These are phyloP conservation scores for Trichoderma sp. DNA, from an alignment of 2,329 filamentous ascomycete species.

Conservation along the genomic window DNA sequence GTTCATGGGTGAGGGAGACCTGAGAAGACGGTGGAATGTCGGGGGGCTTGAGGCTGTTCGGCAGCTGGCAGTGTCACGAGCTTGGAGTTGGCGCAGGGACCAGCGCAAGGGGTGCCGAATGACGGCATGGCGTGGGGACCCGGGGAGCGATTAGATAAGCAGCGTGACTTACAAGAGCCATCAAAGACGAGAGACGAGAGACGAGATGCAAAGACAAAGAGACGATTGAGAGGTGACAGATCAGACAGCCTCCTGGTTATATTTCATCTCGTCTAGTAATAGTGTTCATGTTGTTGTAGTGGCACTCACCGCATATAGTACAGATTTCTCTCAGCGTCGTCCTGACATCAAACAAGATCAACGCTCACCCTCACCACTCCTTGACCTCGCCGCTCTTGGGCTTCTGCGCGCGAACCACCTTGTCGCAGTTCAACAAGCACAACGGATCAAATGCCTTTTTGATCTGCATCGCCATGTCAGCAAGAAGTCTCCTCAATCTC, in stretches of 20 bases:
- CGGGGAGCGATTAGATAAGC: slow-evolving; percentile 23
- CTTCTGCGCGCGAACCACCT: slow-evolving; percentile 63
- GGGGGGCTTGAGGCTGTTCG: neutral
- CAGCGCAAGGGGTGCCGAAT: slow-evolving; percentile 26
- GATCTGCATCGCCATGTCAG: slow-evolving; percentile 53
- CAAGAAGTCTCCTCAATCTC: neutral
- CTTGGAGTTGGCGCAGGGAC: slow-evolving; percentile 28
- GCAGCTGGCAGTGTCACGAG: slow-evolving; percentile 28
- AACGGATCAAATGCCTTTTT: slow-evolving; percentile 80
- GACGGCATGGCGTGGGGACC: slow-evolving; percentile 27
- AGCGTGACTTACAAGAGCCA: neutral
- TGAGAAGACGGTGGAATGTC: slow-evolving; percentile 10
- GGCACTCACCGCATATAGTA: neutral
- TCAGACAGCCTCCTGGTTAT: neutral
- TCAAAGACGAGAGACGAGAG: too few species aligned
- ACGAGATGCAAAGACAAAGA: neutral
- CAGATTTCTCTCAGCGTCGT: neutral
- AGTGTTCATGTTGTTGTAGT: neutral
- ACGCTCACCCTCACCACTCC: slow-evolving; percentile 45
- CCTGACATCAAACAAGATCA: neutral
- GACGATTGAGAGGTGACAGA: neutral
- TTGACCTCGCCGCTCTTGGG: slow-evolving; percentile 48
- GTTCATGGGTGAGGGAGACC: neutral
- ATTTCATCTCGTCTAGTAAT: neutral
- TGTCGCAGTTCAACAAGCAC: slow-evolving; percentile 69